These are phyloP conservation scores for Geranium incanum DNA, from an alignment of 441 rosid species.

Conservation along the genomic window DNA sequence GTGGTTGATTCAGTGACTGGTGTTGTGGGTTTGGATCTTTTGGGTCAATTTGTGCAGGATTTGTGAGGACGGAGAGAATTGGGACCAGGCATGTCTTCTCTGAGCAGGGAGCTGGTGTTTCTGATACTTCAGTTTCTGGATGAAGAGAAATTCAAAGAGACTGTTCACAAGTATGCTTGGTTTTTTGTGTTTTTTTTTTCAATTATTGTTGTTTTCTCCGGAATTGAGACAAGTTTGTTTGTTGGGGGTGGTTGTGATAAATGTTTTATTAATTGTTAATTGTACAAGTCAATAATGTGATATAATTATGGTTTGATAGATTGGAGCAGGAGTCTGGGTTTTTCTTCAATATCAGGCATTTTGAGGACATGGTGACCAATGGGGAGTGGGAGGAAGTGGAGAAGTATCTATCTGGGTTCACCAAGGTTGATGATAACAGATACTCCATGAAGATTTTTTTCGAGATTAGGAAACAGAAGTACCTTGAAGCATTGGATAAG, in stretches of 20 bases:
- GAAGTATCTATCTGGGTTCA: conserved; percentile 67
- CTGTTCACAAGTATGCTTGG: conserved; percentile 53
- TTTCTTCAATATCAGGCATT: conserved; percentile 61
- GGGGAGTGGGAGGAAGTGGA: conserved; percentile 88
- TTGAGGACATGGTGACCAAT: conserved; percentile 73
- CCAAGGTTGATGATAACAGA: conserved; percentile 30
- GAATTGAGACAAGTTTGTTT: neutral
- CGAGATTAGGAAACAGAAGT: conserved; percentile 77
- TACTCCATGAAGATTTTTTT: conserved; percentile 83
- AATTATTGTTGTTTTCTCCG: neutral
- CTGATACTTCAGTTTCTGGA: conserved; percentile 77
- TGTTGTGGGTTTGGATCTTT: conserved; percentile 33
- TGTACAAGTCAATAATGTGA: conserved; percentile 6
- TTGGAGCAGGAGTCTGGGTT: conserved; percentile 77
- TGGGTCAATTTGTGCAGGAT: conserved; percentile 15
- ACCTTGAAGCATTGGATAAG: conserved; percentile 77
- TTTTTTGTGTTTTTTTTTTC: neutral
- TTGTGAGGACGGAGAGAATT: conserved; percentile 21
- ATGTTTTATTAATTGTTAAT: conserved; percentile 11
- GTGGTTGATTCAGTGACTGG: conserved; percentile 17
- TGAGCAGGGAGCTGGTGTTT: conserved; percentile 72
- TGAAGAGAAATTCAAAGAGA: conserved; percentile 65
- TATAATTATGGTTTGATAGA: conserved; percentile 24
- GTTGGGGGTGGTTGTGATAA: neutral
- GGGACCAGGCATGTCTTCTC: conserved; percentile 43